These are phyloP conservation scores for Diospyros lotus DNA, from an alignment of 148 eudicot species.

Conservation along the genomic window DNA sequence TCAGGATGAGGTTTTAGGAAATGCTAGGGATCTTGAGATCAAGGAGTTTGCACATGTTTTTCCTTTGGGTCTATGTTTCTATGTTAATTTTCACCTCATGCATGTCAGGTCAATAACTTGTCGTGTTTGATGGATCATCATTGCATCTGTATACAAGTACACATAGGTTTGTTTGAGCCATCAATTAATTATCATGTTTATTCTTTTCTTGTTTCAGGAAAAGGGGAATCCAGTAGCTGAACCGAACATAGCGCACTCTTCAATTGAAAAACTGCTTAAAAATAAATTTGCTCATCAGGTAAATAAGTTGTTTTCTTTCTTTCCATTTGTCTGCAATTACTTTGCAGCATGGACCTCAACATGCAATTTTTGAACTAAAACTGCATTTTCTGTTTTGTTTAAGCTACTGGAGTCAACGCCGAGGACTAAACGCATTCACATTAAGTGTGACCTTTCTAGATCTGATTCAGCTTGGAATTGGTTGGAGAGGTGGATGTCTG, in stretches of 20 bases:
- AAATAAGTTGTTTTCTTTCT: conserved; percentile 5
- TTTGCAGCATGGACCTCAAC: neutral
- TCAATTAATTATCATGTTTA: neutral
- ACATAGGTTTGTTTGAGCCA: neutral
- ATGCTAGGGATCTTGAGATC: neutral
- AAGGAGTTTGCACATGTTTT: neutral
- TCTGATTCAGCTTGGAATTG: conserved; percentile 81
- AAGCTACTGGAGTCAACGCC: conserved; percentile 77
- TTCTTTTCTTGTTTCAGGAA: conserved; percentile 44
- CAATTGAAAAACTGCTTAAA: conserved; percentile 60
- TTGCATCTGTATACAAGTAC: neutral
- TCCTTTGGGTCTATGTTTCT: conserved; percentile 2
- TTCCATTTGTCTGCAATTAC: neutral
- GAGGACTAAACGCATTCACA: conserved; percentile 48
- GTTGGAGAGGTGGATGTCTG: conserved; percentile 92
- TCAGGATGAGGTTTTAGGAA: neutral
- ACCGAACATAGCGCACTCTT: conserved; percentile 31
- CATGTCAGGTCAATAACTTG: neutral
- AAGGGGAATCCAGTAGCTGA: conserved; percentile 23
- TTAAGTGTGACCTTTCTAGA: conserved; percentile 71
- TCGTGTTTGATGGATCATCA: neutral
- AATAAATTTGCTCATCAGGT: conserved; percentile 86
- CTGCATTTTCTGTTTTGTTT: conserved; percentile 7
- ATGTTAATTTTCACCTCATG: conserved; percentile 2
- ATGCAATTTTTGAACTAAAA: conserved; percentile 1